Base-by-base conservation (phyloP, 2,329 filamentous ascomycete genomes). In the Beauveria medogensis region DNA sequence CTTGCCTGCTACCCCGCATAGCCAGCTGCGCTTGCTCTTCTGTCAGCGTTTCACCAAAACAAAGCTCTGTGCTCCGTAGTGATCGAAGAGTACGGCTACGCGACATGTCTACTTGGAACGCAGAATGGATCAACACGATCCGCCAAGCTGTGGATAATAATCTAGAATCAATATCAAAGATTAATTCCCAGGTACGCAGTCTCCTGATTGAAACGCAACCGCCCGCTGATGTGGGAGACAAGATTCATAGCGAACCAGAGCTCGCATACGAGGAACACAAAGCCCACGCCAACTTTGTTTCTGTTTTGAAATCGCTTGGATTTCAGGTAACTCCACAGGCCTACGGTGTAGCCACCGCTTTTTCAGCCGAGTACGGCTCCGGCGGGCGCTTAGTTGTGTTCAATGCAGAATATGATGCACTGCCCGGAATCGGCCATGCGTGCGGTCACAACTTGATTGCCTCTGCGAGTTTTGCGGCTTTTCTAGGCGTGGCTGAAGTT, bases 401-500 rank as follows among this genome's bases (percentile, higher is more conserved):
- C 65, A 71, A 66, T 28, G 62, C 64, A 26, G 68, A 72, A 55
- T 71, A 72, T 51, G 72, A 75, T 54, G 72, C 72, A 10, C 67
- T 75, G 1, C 71, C 72, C 0, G 67, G 66, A 5, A 69, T 75
- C 3, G 72, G 73, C 10, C 73, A 75, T 57, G 72, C 72, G 16
- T 75, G 73, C 47, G 73, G 68, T 5, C 68, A 70, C 54, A 70
- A 70, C 48, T 62, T 69, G 5, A 69, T 69, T 16, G 67, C 67
- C 62, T 72, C 69, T 3, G 65, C 70, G 5, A 70, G 69, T 3
- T 60, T 74, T 26, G 70, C 72, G 1, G 71, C 69, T 5, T 71
- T 70, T 58, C 61, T 79, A 1, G 76, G 56, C n/a, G 61, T 41
- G 7, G 64, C 63, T n/a, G 53, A 40, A 12, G 70, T 70, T 0